Evolutionary conservation across 495 filamentous ascomycete species (phyloP), one percentile per base, ranked within the genome.

Genomic region (Podospora tetraspora): DNA sequence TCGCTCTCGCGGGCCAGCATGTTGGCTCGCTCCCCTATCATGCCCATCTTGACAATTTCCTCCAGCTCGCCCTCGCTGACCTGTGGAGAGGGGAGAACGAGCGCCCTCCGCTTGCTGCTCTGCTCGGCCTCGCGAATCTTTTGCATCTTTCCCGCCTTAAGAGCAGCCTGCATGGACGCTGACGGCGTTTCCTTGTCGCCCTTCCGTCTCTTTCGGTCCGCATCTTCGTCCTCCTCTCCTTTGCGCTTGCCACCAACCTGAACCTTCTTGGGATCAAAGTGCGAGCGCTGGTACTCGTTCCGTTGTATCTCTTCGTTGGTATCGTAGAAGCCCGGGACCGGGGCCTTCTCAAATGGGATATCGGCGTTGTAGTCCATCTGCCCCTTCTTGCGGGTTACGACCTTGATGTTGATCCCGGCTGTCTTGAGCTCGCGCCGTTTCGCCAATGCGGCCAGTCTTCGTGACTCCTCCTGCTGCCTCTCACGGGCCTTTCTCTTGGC

Each of bases 321-420:
- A 71, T 99, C 95, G 78, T 93, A 97, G 74, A 99, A 99, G 34
- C 95, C 95, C 64, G 91, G 86, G 6, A 91, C 91, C 0, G 94
- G 87, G 56, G 89, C 90, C 79, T 96, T 97, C 79, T 99, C 95
- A 72, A 99, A 97, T 3, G 96, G 95, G 67, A 98, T 95, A 73
- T 98, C 95, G 66, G 95, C 96, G 75, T 98, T 98, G 82, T 99
- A 99, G 77, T 99, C 95, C 94, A 99, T 98, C 82, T 97, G 89
- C 1, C 94, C 94, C 79, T 91, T 89, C 81, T 97, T 97, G 62
- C 90, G 87, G 27, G 91, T 96, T 87, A 37, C 25, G 25, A 98
- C 88, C 79, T 97, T 98, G 81, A 98, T 94, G 70, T 99, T 98
- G 79, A 99, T 98, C 37, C 95, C 95, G 12, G 96, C 93, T 80